Evolutionary conservation across 2,329 filamentous ascomycete genomes (phyloP).

Genomic region (Monosporascus sp.): DNA sequence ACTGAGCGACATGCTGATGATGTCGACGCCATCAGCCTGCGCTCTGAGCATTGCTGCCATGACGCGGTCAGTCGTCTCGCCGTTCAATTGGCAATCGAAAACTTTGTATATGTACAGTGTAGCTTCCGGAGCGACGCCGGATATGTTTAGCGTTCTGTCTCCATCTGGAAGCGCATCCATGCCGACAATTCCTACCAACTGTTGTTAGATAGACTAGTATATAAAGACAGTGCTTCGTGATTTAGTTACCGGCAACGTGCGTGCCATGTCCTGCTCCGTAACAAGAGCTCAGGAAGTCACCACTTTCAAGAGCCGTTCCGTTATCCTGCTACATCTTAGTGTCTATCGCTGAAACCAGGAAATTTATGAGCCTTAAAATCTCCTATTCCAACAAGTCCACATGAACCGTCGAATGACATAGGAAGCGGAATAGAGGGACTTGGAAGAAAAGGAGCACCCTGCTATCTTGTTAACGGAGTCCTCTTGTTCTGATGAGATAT

Average conservation of each 20-base stretch:
- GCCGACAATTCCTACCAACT: slow-evolving; percentile 6
- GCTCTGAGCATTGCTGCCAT: slow-evolving; percentile 22
- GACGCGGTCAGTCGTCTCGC: slow-evolving; percentile 13
- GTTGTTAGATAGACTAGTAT: background rate
- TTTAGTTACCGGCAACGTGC: slow-evolving; percentile 10
- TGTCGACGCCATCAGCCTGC: slow-evolving; percentile 20
- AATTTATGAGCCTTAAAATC: too few relatives aligned
- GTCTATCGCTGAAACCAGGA: too few relatives aligned
- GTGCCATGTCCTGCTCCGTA: slow-evolving; percentile 11
- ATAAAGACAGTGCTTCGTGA: too few relatives aligned
- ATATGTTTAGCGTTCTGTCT: slow-evolving; percentile 7
- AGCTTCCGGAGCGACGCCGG: slow-evolving; percentile 11
- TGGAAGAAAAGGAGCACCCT: too few relatives aligned
- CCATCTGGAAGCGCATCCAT: slow-evolving; percentile 7
- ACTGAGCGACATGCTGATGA: slow-evolving; percentile 23
- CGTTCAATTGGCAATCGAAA: slow-evolving; percentile 6
- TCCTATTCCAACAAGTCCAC: too few relatives aligned
- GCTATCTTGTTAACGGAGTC: too few relatives aligned
- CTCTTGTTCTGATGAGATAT: too few relatives aligned
- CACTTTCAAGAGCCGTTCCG: slow-evolving; percentile 5
- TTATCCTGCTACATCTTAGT: slow-evolving; percentile 1
- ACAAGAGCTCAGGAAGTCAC: slow-evolving; percentile 7
- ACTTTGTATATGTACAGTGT: slow-evolving; percentile 8
- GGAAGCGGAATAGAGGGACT: too few relatives aligned
- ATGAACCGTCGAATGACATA: too few relatives aligned